Base-by-base conservation (phyloP, 306 rosid species). In the Fragaria vesca region DNA sequence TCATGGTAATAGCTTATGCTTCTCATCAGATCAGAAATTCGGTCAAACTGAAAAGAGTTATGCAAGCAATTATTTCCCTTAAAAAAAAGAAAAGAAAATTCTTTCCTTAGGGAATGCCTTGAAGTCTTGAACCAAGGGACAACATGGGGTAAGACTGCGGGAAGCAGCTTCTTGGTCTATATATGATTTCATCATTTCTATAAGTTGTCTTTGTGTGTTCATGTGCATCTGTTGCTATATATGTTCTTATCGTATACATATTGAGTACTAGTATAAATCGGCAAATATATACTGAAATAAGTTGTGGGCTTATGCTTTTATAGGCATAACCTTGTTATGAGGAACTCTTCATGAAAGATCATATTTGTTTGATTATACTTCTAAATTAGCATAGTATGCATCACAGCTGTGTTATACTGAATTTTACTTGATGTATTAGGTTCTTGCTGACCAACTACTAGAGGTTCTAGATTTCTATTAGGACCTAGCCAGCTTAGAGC, bases 41-140 rank as follows among this genome's bases (percentile, higher is more conserved):
- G 40, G 81, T 79, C 81, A 94, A 94, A 84, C 85, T 94, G 66
- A 94, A 94, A 87, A 90, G 98, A 92, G 73, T 94, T 77, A 94
- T 94, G 97, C 98, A 92, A 79, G 92, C 97, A 52, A 88, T 94
- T 85, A 97, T 94, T 75, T 90, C 98, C 36, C 78, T 94, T 24
- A 24, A 24, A 24, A 24, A 24, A 24, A 24, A 24, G 0, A 24
- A 24, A 24, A 24, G 0, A 24, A 24, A 24, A 24, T 94, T 84
- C 97, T 94, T 75, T 89, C 98, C 38, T 77, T 94, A 72, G 98
- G 97, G 82, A 94, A 94, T 86, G 98, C 98, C 24, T 24, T 24
- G 24, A 24, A 24, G 24, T 24, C 81, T 84, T 94, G 86, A 94
- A 94, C 83, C 97, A 88, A 84, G 98, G 98, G 82, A 94, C 98